Conservation (phyloP, 495 filamentous ascomycete species). For the Aspergillus indologenus region DNA sequence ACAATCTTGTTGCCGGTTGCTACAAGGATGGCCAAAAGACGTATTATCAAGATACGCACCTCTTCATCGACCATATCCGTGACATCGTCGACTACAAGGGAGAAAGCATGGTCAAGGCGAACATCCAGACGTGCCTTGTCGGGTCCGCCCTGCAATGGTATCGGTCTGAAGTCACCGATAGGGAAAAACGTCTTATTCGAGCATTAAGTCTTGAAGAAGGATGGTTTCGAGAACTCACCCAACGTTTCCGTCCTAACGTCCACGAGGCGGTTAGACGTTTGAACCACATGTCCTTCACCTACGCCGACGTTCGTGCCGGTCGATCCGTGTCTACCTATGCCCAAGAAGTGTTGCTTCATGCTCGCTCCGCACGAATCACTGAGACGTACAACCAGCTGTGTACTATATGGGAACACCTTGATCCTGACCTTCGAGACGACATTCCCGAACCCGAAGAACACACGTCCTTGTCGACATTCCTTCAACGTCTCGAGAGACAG, state of each 20-base stretch:
- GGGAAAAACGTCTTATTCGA: neutral
- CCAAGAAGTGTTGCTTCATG: neutral
- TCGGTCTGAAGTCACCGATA: neutral
- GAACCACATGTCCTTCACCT: neutral
- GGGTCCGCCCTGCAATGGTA: neutral
- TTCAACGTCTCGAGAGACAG: neutral
- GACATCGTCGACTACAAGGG: slow-evolving; percentile 1
- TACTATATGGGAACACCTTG: neutral
- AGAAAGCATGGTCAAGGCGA: neutral
- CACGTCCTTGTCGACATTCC: neutral
- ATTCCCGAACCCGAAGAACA: neutral
- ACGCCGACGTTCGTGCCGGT: neutral
- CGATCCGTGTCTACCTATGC: neutral
- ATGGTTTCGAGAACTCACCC: neutral
- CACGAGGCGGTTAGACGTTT: neutral
- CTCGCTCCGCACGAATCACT: neutral
- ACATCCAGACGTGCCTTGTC: neutral
- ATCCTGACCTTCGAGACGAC: neutral
- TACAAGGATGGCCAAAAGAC: neutral
- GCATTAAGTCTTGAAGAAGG: neutral
- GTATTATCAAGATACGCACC: neutral
- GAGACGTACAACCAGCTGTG: neutral
- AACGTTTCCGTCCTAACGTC: neutral
- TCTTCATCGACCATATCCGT: neutral
- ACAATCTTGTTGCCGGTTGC: neutral